Conservation (phyloP, 2,329 filamentous ascomycete genomes). For the Pseudomassariella vexata region DNA sequence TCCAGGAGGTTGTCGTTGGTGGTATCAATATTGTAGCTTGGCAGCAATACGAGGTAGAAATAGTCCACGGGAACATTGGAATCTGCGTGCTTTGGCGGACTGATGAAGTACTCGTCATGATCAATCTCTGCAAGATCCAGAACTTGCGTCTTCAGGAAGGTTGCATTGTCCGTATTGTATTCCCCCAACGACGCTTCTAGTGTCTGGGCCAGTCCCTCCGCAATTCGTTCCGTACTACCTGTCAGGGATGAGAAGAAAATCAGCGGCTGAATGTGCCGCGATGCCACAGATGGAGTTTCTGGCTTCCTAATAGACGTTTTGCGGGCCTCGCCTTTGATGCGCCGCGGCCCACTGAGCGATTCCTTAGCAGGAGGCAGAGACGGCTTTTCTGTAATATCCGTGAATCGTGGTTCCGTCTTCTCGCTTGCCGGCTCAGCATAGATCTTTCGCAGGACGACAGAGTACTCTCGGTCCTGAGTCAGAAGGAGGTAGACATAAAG, state of each 20-base stretch:
- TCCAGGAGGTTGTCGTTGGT: slow-evolving; percentile 83
- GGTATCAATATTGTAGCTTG: slow-evolving; percentile 93
- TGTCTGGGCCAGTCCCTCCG: slow-evolving; percentile 54
- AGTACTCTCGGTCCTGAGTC: slow-evolving; percentile 20
- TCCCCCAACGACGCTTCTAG: slow-evolving; percentile 44
- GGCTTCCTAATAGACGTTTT: slow-evolving; percentile 28
- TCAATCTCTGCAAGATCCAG: slow-evolving; percentile 81
- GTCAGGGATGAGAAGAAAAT: slow-evolving; percentile 90
- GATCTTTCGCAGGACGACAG: slow-evolving; percentile 21
- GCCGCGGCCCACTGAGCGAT: slow-evolving; percentile 35
- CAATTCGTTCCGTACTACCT: slow-evolving; percentile 71
- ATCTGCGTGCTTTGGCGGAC: slow-evolving; percentile 57
- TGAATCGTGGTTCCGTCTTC: slow-evolving; percentile 1
- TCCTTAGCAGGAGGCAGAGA: slow-evolving; percentile 17
- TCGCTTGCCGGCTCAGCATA: slow-evolving; percentile 5
- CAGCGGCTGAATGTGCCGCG: slow-evolving; percentile 59
- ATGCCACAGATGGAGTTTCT: slow-evolving; percentile 20
- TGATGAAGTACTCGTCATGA: slow-evolving; percentile 88
- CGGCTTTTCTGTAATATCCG: slow-evolving; percentile 12
- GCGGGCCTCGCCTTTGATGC: slow-evolving; percentile 38
- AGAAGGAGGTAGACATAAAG: slow-evolving; percentile 24
- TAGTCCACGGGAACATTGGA: slow-evolving; percentile 45
- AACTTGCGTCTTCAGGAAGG: slow-evolving; percentile 54
- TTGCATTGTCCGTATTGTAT: too few relatives aligned
- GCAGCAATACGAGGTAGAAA: slow-evolving; percentile 80